Percentiles rank a stretch among this genome's conserved stretches.
Evolutionary conservation across 176 grass and related monocot species (phyloP).

Genomic region (Rhynchospora breviuscula): DNA sequence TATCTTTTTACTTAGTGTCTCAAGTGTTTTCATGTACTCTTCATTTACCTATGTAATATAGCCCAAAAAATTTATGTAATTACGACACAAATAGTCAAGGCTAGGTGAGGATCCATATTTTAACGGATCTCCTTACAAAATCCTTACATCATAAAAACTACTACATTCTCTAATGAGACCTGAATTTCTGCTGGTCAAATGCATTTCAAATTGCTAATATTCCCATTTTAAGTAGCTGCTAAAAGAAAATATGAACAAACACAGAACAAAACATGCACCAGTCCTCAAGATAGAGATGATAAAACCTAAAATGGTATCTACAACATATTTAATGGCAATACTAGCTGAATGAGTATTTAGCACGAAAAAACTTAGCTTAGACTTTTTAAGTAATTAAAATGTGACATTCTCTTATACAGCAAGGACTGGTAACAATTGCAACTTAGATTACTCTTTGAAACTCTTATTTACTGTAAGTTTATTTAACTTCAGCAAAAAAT

Average conservation of each 20-base stretch:
- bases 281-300: not conserved
- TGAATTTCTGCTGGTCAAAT: not conserved
- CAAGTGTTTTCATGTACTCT: constrained; percentile 86
- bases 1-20: constrained; percentile 83
- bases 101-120: not conserved
- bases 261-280: not conserved
- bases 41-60: constrained; percentile 69
- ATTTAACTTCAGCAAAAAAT: not conserved
- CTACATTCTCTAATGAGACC: not conserved
- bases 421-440: not conserved
- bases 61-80: not conserved
- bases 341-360: not conserved
- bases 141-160: not conserved
- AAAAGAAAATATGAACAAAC: not conserved
- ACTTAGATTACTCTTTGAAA: not conserved
- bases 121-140: not conserved
- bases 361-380: not conserved
- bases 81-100: not conserved
- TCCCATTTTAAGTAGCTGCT: not conserved
- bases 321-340: not conserved
- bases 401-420: not conserved
- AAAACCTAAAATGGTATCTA: not conserved
- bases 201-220: not conserved
- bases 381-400: constrained; percentile 4
- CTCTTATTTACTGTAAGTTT: not conserved